Evolutionary conservation across 352 stramenopile species (phyloP).

Genomic region (Phytophthora palmivora): DNA sequence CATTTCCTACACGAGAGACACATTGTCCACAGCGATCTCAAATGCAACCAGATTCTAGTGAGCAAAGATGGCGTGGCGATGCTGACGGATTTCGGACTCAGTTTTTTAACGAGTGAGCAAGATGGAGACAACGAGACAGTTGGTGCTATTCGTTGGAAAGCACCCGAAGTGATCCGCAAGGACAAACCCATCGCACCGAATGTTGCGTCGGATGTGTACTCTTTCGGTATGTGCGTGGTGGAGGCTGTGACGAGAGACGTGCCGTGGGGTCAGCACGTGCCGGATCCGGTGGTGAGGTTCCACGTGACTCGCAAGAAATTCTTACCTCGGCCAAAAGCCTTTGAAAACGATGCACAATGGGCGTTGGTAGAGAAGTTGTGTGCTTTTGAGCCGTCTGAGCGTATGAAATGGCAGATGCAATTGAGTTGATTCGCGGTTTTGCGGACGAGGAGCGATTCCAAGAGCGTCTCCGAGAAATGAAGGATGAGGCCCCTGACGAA

Average conservation of each 20-base stretch:
- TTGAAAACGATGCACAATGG: conserved; percentile 24
- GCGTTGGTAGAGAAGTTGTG: conserved; percentile 18
- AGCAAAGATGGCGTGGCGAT: conserved; percentile 29
- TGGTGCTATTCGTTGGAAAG: conserved; percentile 29
- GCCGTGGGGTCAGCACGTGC: conserved; percentile 11
- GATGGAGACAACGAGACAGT: conserved; percentile 12
- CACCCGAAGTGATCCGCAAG: conserved; percentile 24
- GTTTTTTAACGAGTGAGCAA: conserved; percentile 22
- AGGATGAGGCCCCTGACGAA: not conserved
- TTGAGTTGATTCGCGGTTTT: conserved; percentile 19
- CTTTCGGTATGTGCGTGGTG: conserved; percentile 30
- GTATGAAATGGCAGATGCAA: conserved; percentile 21
- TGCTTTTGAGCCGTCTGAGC: conserved; percentile 20
- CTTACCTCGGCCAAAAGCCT: conserved; percentile 15
- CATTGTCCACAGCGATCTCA: conserved; percentile 28
- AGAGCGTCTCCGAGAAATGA: conserved; percentile 7
- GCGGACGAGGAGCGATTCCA: conserved; percentile 23
- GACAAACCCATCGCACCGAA: conserved; percentile 14
- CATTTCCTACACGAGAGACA: conserved; percentile 30
- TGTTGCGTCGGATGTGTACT: conserved; percentile 26
- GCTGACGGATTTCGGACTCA: conserved; percentile 30
- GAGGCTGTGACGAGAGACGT: conserved; percentile 24
- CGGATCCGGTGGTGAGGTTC: conserved; percentile 18
- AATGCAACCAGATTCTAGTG: conserved; percentile 32
- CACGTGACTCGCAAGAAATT: conserved; percentile 21